Conservation (phyloP, 768 basidiomycete species). For the Lactarius deliciosus region DNA sequence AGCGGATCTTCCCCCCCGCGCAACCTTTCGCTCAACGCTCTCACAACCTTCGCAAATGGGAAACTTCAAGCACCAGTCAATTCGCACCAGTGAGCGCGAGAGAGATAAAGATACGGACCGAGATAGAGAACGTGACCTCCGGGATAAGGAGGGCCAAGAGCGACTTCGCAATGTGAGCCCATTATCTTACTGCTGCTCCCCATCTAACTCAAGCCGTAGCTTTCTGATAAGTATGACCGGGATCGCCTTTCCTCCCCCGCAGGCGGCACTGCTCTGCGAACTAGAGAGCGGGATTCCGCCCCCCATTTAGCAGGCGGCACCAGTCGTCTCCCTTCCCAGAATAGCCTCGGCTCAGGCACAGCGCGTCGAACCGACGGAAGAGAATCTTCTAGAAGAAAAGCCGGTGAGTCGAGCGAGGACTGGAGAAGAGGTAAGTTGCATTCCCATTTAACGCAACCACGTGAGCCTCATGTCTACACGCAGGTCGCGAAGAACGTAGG, state of each 20-base stretch:
- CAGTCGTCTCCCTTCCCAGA: conserved; percentile 41
- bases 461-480: conserved; percentile 24
- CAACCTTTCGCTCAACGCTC: conserved; percentile 67
- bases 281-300: conserved; percentile 66
- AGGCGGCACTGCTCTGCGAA: conserved; percentile 46
- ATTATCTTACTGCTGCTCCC: conserved; percentile 17
- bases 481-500: conserved; percentile 64
- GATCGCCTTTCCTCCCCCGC: conserved; percentile 63
- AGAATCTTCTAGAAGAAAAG: conserved; percentile 64
- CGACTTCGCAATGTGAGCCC: conserved; percentile 67
- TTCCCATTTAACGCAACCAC: conserved; percentile 16
- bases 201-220: conserved; percentile 42
- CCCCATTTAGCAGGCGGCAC: conserved; percentile 54
- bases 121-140: conserved; percentile 53
- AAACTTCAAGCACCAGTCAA: conserved; percentile 86
- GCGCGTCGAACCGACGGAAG: conserved; percentile 58
- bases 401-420: conserved; percentile 74
- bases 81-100: conserved; percentile 62
- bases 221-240: conserved; percentile 86
- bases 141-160: conserved; percentile 78
- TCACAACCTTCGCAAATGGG: conserved; percentile 91
- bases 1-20: conserved; percentile 55
- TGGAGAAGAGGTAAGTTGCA: conserved; percentile 73
- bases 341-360: conserved; percentile 36
- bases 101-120: conserved; percentile 43